These are phyloP conservation scores for Cunninghamia lanceolata DNA, from an alignment of 75 land plant species.

Conservation along the genomic window DNA sequence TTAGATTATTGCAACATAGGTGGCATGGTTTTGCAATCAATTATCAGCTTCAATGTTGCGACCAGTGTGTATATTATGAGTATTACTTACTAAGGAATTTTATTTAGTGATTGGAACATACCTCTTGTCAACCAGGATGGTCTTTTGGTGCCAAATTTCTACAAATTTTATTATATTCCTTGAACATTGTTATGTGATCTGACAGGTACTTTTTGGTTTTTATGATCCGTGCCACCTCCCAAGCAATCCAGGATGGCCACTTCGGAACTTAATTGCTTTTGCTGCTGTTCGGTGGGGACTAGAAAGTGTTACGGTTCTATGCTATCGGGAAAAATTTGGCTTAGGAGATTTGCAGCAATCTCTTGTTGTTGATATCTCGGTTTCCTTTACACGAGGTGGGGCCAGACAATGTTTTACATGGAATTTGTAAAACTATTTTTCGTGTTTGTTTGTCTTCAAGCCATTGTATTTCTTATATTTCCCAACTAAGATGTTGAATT, in stretches of 20 bases:
- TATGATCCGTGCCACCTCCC: slow-evolving; percentile 92
- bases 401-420: slow-evolving; percentile 8
- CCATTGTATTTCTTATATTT: slow-evolving; percentile 11
- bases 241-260: slow-evolving; percentile 97
- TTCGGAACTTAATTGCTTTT: slow-evolving; percentile 82
- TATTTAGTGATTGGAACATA: background rate
- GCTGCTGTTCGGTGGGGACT: slow-evolving; percentile 70
- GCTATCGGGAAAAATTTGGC: slow-evolving; percentile 89
- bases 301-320: slow-evolving; percentile 55
- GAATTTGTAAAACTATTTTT: background rate
- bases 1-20: background rate
- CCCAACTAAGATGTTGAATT: background rate
- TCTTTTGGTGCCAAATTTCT: background rate
- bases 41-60: background rate
- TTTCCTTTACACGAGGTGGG: slow-evolving; percentile 54
- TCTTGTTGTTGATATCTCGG: slow-evolving; percentile 69
- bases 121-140: background rate
- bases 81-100: background rate
- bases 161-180: background rate
- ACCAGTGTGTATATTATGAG: background rate
- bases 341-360: slow-evolving; percentile 67
- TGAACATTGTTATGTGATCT: background rate
- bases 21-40: background rate
- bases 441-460: background rate
- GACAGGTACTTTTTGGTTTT: slow-evolving; percentile 88